These are phyloP conservation scores for Aspergillus luchuensis DNA, from an alignment of 2,329 filamentous ascomycete genomes.

Conservation along the genomic window DNA sequence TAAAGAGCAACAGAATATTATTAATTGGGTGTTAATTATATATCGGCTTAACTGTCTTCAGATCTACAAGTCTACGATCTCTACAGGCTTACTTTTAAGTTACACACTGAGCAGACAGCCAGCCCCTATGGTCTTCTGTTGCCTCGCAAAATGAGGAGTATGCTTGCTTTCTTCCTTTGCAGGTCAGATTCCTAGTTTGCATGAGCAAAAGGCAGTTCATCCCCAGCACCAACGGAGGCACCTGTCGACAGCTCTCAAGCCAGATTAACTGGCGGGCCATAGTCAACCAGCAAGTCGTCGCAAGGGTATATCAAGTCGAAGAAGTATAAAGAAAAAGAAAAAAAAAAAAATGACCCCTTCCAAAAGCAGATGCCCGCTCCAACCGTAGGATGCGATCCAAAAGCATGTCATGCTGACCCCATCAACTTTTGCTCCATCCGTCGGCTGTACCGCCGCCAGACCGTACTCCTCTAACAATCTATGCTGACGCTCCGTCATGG, in stretches of 20 bases:
- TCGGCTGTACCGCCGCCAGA: constrained; percentile 19
- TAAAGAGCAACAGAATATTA: neutral
- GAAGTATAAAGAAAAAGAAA: neutral
- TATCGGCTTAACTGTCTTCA: neutral
- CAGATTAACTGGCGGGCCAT: neutral
- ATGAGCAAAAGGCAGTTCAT: neutral
- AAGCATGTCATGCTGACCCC: constrained; percentile 18
- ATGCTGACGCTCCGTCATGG: constrained; percentile 22
- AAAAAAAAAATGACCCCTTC: constrained; percentile 4
- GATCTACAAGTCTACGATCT: neutral
- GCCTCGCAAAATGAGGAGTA: constrained; percentile 1
- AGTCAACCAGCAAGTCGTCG: constrained; percentile 5
- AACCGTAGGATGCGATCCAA: constrained; percentile 13
- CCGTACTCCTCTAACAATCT: constrained; percentile 26
- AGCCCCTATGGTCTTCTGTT: neutral
- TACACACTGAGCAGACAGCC: neutral
- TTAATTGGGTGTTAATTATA: neutral
- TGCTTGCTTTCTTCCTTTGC: constrained; percentile 2
- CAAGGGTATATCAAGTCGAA: constrained; percentile 7
- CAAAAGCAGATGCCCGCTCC: constrained; percentile 9
- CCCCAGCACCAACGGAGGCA: neutral
- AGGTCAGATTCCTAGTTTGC: constrained; percentile 4
- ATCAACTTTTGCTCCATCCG: constrained; percentile 22
- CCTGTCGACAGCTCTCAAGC: neutral
- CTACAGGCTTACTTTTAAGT: neutral